Evolutionary conservation across 2,329 filamentous ascomycete species (phyloP), one percentile per base, ranked within the genome.

Genomic region (Ophiostoma himal-ulmi): DNA sequence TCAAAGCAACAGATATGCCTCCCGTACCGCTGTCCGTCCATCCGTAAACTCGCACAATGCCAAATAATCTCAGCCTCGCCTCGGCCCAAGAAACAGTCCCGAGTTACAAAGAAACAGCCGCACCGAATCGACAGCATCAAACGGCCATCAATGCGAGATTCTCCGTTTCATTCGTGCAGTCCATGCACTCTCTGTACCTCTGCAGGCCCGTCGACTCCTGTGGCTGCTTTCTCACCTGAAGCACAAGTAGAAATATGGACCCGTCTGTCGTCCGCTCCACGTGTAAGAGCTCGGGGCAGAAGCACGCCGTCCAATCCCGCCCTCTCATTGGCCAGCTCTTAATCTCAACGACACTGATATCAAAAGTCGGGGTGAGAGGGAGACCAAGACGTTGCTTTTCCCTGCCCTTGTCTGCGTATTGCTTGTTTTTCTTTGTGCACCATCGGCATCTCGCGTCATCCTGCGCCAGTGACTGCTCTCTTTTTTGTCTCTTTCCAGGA

Each of bases 231-330:
- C 4, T 44, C 41, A 14, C 41, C 41, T 44, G 41, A 44, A 17
- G 41, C 13, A 44, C 5, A 20, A 48, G 44, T n/a, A 48, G 14
- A 48, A 48, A 48, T 48, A 48, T 48, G 44, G 44, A 48, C 17
- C 17, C 44, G 37, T 17, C 44, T 20, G 14, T 20, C 44, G 7
- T 7, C 6, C 44, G 20, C 57, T 62, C 26, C 57, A 62, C 57
- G 57, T 62, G 57, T 57, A 26, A 57, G 26, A 62, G 57, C 34
- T 39, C 62, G 36, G 62, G 30, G 36, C 26, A 22, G 62, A 65
- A 39, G 62, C 62, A 65, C 62, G 62, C 10, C 34, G 62, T 65
- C 62, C 3, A 65, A 13, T 22, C 36, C 26, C 36, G 62, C 20
- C 34, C 20, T 65, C 20, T 39, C 20, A 65, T 65, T 65, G 62